These are phyloP conservation scores for Ligustrum vulgare DNA, from an alignment of 257 asterid species.

Conservation along the genomic window DNA sequence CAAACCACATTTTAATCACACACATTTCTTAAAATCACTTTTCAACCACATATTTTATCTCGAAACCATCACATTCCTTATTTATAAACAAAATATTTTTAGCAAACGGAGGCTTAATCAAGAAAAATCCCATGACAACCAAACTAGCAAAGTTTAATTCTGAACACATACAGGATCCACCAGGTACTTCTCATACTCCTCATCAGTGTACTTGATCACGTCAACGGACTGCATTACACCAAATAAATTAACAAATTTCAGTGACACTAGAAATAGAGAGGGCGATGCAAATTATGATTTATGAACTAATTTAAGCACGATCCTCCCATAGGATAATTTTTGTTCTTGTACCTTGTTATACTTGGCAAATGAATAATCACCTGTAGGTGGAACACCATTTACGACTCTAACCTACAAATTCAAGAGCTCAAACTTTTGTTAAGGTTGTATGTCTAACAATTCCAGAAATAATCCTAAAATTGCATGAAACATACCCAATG, in stretches of 20 bases:
- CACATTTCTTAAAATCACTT: too few relatives aligned
- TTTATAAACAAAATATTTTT: too few relatives aligned
- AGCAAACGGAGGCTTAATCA: background rate
- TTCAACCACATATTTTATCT: too few relatives aligned
- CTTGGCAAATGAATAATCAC: conserved; percentile 95
- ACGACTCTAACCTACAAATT: conserved; percentile 86
- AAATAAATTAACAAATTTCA: conserved; percentile 18
- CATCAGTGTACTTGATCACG: conserved; percentile 83
- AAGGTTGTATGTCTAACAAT: background rate
- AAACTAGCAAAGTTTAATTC: conserved; percentile 4
- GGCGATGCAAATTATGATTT: conserved; percentile 8
- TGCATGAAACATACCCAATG: conserved; percentile 70
- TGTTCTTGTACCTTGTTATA: conserved; percentile 66
- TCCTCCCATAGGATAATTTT: background rate
- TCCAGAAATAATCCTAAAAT: conserved; percentile 1
- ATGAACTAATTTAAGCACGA: background rate
- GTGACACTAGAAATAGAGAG: conserved; percentile 11
- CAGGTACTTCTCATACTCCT: conserved; percentile 88
- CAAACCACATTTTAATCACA: too few relatives aligned
- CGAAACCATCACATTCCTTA: too few relatives aligned
- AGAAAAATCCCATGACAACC: background rate
- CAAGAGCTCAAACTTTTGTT: conserved; percentile 13
- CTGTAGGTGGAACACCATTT: conserved; percentile 86
- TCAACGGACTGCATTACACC: conserved; percentile 75
- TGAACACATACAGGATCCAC: conserved; percentile 63